Evolutionary conservation across 768 basidiomycete species (phyloP).

Genomic region (Tricholoma matsutake): DNA sequence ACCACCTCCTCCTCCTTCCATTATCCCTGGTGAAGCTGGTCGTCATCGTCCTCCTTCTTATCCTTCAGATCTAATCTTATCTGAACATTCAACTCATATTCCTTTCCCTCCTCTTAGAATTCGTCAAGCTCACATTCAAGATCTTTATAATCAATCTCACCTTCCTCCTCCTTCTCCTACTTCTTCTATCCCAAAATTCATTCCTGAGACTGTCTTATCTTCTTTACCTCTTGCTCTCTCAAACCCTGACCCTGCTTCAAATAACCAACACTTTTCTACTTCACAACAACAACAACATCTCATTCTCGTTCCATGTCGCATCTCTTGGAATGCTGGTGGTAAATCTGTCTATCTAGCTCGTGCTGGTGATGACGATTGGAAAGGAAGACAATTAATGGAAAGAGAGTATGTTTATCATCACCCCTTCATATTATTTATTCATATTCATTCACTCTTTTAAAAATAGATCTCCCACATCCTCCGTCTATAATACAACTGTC

Average conservation of each 20-base stretch:
- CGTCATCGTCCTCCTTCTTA: conserved; percentile 23
- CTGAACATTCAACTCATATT: conserved; percentile 21
- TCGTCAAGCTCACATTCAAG: conserved; percentile 38
- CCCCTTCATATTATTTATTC: conserved; percentile 11
- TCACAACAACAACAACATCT: no score
- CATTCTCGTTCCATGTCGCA: conserved; percentile 46
- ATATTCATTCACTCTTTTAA: conserved; percentile 4
- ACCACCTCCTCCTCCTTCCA: conserved; percentile 12
- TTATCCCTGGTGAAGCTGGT: conserved; percentile 24
- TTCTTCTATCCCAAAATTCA: conserved; percentile 33
- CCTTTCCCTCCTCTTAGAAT: conserved; percentile 28
- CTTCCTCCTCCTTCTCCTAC: neutral
- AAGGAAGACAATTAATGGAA: conserved; percentile 62
- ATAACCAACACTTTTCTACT: no score
- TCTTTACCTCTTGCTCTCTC: conserved; percentile 56
- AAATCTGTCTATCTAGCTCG: conserved; percentile 64
- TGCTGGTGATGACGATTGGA: conserved; percentile 76
- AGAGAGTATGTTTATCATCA: conserved; percentile 46
- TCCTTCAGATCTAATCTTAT: conserved; percentile 28
- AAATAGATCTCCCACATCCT: conserved; percentile 28
- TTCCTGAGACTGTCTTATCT: conserved; percentile 58
- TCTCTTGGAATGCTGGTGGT: conserved; percentile 66
- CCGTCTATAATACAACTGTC: conserved; percentile 37
- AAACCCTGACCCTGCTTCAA: conserved; percentile 29
- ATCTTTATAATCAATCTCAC: conserved; percentile 37